phyloP scores from a whole-genome alignment of 208 protist genomes.

The Leishmania braziliensis region DNA sequence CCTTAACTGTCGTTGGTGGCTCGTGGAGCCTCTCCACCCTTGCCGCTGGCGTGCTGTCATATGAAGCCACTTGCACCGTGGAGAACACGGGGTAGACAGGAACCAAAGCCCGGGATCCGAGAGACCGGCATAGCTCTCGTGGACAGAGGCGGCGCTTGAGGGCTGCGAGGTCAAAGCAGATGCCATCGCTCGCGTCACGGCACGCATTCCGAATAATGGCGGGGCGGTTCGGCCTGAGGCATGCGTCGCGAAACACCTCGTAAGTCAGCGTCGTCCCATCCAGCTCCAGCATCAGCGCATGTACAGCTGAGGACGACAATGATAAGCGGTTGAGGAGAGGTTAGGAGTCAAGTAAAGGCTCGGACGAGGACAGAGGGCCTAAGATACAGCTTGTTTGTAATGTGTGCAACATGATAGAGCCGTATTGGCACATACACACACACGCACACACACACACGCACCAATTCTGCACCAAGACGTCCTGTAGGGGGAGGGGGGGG shows the following conservation, averaged over 20 bases:
- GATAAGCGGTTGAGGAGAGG: background rate
- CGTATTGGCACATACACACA: background rate
- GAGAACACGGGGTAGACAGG: slow-evolving; percentile 44
- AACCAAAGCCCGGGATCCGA: slow-evolving; percentile 41
- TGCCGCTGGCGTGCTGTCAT: background rate
- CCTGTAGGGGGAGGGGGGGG: background rate
- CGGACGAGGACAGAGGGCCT: background rate
- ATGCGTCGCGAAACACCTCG: slow-evolving; percentile 56
- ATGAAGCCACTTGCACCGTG: background rate
- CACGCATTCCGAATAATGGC: slow-evolving; percentile 68
- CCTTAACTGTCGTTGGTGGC: background rate
- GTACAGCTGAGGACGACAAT: background rate
- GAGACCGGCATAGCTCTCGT: slow-evolving; percentile 18
- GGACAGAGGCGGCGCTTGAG: slow-evolving; percentile 37
- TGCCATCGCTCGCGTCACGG: background rate
- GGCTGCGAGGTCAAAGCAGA: slow-evolving; percentile 31
- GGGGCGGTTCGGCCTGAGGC: slow-evolving; percentile 67
- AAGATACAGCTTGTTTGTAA: background rate
- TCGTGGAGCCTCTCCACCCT: background rate
- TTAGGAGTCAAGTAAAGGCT: background rate
- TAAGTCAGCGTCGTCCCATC: slow-evolving; percentile 64
- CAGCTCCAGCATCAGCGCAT: slow-evolving; percentile 53
- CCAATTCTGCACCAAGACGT: background rate
- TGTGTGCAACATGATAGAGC: background rate
- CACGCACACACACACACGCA: background rate